These are phyloP conservation scores for Cystobasidiaceae sp. DNA, from an alignment of 1,284 basidiomycete genomes.

Conservation along the genomic window DNA sequence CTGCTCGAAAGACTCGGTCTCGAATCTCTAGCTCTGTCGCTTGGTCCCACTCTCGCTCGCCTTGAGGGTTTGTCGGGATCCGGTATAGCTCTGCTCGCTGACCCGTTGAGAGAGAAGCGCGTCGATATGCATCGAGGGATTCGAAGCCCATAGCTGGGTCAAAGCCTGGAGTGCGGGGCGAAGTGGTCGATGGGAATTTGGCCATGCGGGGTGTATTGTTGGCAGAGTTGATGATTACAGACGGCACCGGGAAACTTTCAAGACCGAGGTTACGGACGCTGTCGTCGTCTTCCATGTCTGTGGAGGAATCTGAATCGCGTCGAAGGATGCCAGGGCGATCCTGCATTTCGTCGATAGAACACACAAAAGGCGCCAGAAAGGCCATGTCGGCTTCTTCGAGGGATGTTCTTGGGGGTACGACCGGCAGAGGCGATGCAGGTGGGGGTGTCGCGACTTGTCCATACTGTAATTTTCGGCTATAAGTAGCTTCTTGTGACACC, in stretches of 20 bases:
- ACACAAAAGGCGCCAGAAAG: background rate
- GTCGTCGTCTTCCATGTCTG: conserved; percentile 10
- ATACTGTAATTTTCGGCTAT: background rate
- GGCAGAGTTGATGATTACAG: conserved; percentile 5
- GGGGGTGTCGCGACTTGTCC: background rate
- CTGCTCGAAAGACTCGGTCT: conserved; percentile 28
- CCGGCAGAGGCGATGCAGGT: background rate
- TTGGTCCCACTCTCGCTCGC: conserved; percentile 19
- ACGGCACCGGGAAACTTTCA: conserved; percentile 24
- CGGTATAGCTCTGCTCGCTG: conserved; percentile 4
- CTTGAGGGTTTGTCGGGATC: conserved; percentile 4
- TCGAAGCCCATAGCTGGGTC: background rate
- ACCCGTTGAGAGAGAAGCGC: too few relatives aligned
- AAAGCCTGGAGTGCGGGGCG: background rate
- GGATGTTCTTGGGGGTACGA: background rate
- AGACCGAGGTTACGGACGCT: conserved; percentile 14
- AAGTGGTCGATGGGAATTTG: background rate
- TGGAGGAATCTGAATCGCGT: background rate
- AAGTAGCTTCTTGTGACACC: background rate
- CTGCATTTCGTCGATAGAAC: conserved; percentile 8
- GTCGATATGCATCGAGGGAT: too few relatives aligned
- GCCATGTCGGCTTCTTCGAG: background rate
- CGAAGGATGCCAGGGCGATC: conserved; percentile 13
- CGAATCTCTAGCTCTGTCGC: conserved; percentile 24
- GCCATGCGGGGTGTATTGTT: conserved; percentile 6